phyloP scores from a whole-genome alignment of 192 early-diverging fungal genomes.

The Umbelopsis isabellina region DNA sequence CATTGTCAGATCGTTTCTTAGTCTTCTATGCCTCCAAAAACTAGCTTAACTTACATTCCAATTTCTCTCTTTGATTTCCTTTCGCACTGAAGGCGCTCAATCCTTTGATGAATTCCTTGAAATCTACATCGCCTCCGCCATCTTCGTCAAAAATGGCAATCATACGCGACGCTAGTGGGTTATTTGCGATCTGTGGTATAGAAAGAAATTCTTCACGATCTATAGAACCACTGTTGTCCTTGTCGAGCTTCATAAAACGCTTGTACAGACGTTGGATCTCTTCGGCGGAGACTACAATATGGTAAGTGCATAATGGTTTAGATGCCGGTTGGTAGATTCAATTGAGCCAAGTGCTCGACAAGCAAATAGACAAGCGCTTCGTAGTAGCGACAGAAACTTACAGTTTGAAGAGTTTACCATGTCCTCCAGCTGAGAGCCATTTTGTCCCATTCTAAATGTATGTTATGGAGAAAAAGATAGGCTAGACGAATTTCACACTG shows the following conservation, averaged over 20 bases:
- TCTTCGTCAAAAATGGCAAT: slow-evolving; percentile 98
- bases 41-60: slow-evolving; percentile 89
- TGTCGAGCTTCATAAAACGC: slow-evolving; percentile 97
- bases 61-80: slow-evolving; percentile 94
- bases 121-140: slow-evolving; percentile 98
- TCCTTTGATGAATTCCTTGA: slow-evolving; percentile 97
- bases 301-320: neutral
- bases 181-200: slow-evolving; percentile 96
- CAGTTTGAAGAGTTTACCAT: slow-evolving; percentile 81
- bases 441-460: slow-evolving; percentile 60
- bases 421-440: slow-evolving; percentile 73
- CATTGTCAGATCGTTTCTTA: neutral
- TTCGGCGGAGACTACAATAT: slow-evolving; percentile 74
- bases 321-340: neutral
- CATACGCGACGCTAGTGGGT: slow-evolving; percentile 93
- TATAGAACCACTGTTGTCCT: slow-evolving; percentile 93
- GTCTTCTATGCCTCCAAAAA: neutral
- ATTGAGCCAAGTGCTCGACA: neutral
- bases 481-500: neutral
- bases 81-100: slow-evolving; percentile 93
- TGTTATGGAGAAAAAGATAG: neutral
- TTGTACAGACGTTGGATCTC: slow-evolving; percentile 99
- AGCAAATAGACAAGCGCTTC: neutral
- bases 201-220: slow-evolving; percentile 97
- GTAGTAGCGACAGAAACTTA: slow-evolving; percentile 39